These are phyloP conservation scores for Helicocarpus griseus DNA, from an alignment of 2,329 filamentous ascomycete species.

Conservation along the genomic window DNA sequence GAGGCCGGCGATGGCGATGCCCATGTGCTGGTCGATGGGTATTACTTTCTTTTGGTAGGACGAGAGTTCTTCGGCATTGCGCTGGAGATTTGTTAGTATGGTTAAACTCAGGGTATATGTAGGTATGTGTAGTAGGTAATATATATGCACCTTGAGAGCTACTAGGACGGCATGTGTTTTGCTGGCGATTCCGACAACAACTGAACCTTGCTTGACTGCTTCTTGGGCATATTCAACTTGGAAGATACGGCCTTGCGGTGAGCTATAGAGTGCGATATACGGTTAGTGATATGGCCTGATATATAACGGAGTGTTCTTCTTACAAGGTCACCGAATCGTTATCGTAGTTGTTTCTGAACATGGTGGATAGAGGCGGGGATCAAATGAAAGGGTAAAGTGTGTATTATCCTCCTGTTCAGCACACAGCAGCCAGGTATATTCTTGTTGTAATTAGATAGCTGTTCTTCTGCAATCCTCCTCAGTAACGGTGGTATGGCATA, in stretches of 20 bases:
- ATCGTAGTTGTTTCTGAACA: slow-evolving; percentile 99
- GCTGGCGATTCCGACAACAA: slow-evolving; percentile 92
- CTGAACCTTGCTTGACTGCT: slow-evolving; percentile 97
- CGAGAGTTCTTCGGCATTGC: slow-evolving; percentile 97
- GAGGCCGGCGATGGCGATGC: slow-evolving; percentile 89
- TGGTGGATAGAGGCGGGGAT: slow-evolving; percentile 40
- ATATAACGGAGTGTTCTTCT: slow-evolving; percentile 27
- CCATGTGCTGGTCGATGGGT: slow-evolving; percentile 88
- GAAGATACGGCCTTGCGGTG: slow-evolving; percentile 97
- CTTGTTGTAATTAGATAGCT: background rate
- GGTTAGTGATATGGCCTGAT: background rate
- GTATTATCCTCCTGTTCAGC: too few species aligned
- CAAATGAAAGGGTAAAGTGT: background rate
- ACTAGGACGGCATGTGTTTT: slow-evolving; percentile 96
- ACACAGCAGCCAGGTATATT: background rate
- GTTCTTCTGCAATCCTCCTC: background rate
- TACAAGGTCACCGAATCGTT: slow-evolving; percentile 99
- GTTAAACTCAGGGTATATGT: background rate
- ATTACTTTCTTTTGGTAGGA: slow-evolving; percentile 99
- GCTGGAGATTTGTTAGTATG: slow-evolving; percentile 43
- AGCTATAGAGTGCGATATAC: slow-evolving; percentile 47
- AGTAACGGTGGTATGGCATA: background rate
- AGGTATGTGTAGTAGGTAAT: background rate
- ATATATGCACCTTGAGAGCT: slow-evolving; percentile 69
- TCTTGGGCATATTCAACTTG: slow-evolving; percentile 99